A percentile compares a stretch with the other conserved stretches of the same genome.
phyloP scores from a whole-genome alignment of 78 protist genomes.

The Paulinella micropora region DNA sequence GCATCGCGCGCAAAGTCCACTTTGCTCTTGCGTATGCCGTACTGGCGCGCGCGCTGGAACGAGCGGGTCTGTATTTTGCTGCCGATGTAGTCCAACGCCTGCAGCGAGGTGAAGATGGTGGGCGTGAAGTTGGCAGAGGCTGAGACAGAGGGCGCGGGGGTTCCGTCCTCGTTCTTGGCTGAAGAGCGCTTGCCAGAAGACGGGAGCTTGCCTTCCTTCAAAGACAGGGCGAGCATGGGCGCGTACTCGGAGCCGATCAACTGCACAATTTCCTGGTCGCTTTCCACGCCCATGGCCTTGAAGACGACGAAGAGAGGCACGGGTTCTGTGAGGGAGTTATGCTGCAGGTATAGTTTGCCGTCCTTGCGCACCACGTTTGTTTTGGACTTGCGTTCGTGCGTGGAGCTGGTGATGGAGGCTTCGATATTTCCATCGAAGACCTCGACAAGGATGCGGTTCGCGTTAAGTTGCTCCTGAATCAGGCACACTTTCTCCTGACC shows the following conservation, averaged over 20 bases:
- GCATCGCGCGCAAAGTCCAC: constrained; percentile 72
- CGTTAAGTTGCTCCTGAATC: constrained; percentile 95
- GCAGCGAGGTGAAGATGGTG: constrained; percentile 42
- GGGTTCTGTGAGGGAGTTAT: constrained; percentile 54
- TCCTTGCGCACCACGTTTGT: constrained; percentile 51
- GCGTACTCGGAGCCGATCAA: too few species aligned
- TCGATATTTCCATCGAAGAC: constrained; percentile 52
- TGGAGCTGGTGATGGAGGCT: constrained; percentile 53
- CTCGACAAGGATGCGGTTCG: constrained; percentile 85
- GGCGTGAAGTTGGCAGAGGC: too few species aligned
- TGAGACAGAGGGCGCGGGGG: too few species aligned
- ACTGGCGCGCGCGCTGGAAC: neutral
- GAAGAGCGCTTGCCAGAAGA: too few species aligned
- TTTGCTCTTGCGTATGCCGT: neutral
- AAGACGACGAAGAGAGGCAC: constrained; percentile 40
- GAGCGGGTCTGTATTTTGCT: neutral
- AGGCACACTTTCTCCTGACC: constrained; percentile 42
- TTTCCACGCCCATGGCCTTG: constrained; percentile 75
- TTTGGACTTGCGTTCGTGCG: constrained; percentile 67
- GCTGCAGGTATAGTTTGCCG: constrained; percentile 9
- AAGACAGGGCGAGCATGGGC: too few species aligned
- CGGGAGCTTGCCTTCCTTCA: too few species aligned
- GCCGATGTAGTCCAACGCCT: constrained; percentile 71
- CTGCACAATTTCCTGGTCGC: constrained; percentile 87
- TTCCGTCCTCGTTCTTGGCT: too few species aligned